phyloP scores from a whole-genome alignment of 768 basidiomycete species.

The Podaxis rugospora region DNA sequence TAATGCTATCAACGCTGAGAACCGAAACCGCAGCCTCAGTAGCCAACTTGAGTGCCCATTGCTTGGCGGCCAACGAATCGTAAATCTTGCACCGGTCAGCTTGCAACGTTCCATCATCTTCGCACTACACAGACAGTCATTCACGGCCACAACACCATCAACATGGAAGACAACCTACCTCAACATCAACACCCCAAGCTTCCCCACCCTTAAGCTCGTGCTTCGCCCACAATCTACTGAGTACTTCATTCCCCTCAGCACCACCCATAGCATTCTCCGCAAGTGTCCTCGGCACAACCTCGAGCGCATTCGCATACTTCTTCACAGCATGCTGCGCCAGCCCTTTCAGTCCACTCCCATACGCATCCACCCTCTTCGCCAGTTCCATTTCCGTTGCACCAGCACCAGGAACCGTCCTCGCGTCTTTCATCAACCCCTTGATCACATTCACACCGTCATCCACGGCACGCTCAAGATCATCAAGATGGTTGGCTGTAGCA shows the following conservation, averaged over 20 bases:
- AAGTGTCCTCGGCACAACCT: conserved; percentile 87
- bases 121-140: conserved; percentile 43
- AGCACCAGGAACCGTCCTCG: conserved; percentile 87
- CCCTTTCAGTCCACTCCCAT: conserved; percentile 85
- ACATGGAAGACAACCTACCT: conserved; percentile 42
- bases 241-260: conserved; percentile 89
- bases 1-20: conserved; percentile 94
- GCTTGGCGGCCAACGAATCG: conserved; percentile 86
- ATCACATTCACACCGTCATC: conserved; percentile 98
- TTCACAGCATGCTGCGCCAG: conserved; percentile 92
- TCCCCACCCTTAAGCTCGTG: conserved; percentile 76
- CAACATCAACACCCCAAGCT: conserved; percentile 83
- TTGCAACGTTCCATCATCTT: conserved; percentile 72
- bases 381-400: conserved; percentile 94
- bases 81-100: conserved; percentile 64
- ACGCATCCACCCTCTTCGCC: conserved; percentile 76
- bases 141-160: background rate
- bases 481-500: conserved; percentile 89
- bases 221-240: conserved; percentile 86
- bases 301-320: conserved; percentile 83
- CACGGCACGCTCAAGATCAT: conserved; percentile 93
- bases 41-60: conserved; percentile 87
- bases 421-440: conserved; percentile 87
- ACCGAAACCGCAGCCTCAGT: conserved; percentile 90
- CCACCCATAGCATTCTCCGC: conserved; percentile 94